These are phyloP conservation scores for Entomortierella beljakovae DNA, from an alignment of 192 early-diverging fungal genomes.

Conservation along the genomic window DNA sequence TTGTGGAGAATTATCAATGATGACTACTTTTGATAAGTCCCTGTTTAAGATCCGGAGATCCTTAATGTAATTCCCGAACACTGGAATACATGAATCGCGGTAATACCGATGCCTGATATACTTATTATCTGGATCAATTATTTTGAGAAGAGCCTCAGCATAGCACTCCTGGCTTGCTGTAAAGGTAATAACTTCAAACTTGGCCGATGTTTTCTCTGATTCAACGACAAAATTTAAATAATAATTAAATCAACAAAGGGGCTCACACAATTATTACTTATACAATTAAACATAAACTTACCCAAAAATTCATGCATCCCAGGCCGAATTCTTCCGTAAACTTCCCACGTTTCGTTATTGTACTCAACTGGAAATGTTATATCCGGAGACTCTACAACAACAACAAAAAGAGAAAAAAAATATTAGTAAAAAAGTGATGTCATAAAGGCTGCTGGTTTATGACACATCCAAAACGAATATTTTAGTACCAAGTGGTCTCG, in stretches of 20 bases:
- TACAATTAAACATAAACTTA: constrained; percentile 6
- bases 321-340: constrained; percentile 78
- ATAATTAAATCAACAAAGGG: not conserved
- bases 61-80: constrained; percentile 78
- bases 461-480: too few relatives aligned
- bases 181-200: constrained; percentile 80
- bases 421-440: too few relatives aligned
- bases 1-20: constrained; percentile 82
- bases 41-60: constrained; percentile 77
- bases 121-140: constrained; percentile 72
- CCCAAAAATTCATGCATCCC: constrained; percentile 70
- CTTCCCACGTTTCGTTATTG: constrained; percentile 69
- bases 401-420: too few relatives aligned
- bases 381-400: constrained; percentile 68
- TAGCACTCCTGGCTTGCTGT: constrained; percentile 84
- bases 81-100: constrained; percentile 74
- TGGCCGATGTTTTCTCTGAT: constrained; percentile 58
- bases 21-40: constrained; percentile 69
- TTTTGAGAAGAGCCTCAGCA: constrained; percentile 69
- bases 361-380: constrained; percentile 74
- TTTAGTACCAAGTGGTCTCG: constrained; percentile 53
- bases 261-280: not conserved
- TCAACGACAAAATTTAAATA: not conserved
- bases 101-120: constrained; percentile 75
- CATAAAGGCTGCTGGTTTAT: too few relatives aligned